Evolutionary conservation across 73 alveolate genomes (phyloP), one percentile per base, ranked within the genome.

Genomic region (Paramecium biaurelia): DNA sequence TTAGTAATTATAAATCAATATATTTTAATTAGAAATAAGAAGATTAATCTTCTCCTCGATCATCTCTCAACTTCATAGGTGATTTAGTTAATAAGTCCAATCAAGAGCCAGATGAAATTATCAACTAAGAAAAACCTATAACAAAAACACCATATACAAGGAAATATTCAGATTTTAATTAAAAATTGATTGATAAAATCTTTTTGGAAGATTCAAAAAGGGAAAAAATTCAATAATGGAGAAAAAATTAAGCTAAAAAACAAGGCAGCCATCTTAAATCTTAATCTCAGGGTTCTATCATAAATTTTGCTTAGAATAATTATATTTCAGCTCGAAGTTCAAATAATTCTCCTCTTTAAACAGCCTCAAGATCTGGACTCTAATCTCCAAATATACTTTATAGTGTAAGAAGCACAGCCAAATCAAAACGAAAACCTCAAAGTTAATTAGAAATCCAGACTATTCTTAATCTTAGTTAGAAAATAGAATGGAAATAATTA

Each of bases 111-210:
- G 57, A 37, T 15, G 37, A 37, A 28, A 37, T 28, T 18, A 53
- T 53, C 2, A 18, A 15, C 4, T 5, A 32, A 4, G 37, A 23
- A 8, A 74, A 37, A 18, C 56, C 56, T 14, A 5, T 8, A 12
- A 42, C 30, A 6, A 20, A 58, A 10, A 30, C 56, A 4, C 43
- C 72, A 26, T 6, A 18, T 5, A 53, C 68, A 5, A 53, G 84
- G 47, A 79, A 47, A 4, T 43, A 79, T 79, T 41, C 70, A 11
- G 45, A 43, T 18, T 79, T 79, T 9, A 79, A 79, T 43, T n/a
- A 79, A 24, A 79, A 79, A 45, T 24, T 79, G 15, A 26, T 79
- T 42, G 90, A 79, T 45, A 79, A 41, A 79, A 79, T 79, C 20
- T 79, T 42, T 45, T 30, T 28, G 12, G 90, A 79, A 12, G 90